A percentile compares a stretch with the other conserved stretches of the same genome.
phyloP scores from a whole-genome alignment of 495 filamentous ascomycete genomes.

The Penicillium tannophilum region DNA sequence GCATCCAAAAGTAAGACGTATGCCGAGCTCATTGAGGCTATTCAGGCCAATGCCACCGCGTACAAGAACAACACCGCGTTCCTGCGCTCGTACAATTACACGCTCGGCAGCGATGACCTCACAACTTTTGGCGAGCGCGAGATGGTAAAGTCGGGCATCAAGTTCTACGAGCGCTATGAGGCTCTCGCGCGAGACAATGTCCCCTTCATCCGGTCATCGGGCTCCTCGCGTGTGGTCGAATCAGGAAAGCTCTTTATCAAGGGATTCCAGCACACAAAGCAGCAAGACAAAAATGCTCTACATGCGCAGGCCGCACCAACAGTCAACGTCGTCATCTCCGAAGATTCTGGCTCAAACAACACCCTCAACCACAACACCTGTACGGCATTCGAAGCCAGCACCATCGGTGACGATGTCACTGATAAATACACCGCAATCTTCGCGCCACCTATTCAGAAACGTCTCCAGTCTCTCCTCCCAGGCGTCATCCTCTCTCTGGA shows the following conservation, averaged over 20 bases:
- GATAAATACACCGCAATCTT: conserved; percentile 58
- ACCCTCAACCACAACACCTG: conserved; percentile 74
- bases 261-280: conserved; percentile 66
- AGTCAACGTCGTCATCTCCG: conserved; percentile 64
- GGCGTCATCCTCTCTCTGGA: conserved; percentile 57
- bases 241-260: conserved; percentile 72
- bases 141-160: conserved; percentile 71
- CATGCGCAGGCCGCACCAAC: conserved; percentile 47
- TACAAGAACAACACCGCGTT: conserved; percentile 65
- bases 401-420: conserved; percentile 53
- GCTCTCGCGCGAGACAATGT: conserved; percentile 50
- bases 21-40: conserved; percentile 53
- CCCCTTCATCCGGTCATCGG: conserved; percentile 74
- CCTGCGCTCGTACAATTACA: conserved; percentile 68
- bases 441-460: conserved; percentile 58
- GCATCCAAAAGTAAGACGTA: conserved; percentile 60
- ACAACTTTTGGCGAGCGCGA: conserved; percentile 71
- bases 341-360: conserved; percentile 68
- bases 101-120: conserved; percentile 73
- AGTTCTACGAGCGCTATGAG: conserved; percentile 72
- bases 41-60: conserved; percentile 57
- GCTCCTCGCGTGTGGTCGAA: conserved; percentile 69
- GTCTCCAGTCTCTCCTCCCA: conserved; percentile 63
- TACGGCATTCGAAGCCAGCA: conserved; percentile 55
- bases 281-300: conserved; percentile 39